Evolutionary conservation across 2,329 filamentous ascomycete species (phyloP).

Genomic region (Exophiala sp.): DNA sequence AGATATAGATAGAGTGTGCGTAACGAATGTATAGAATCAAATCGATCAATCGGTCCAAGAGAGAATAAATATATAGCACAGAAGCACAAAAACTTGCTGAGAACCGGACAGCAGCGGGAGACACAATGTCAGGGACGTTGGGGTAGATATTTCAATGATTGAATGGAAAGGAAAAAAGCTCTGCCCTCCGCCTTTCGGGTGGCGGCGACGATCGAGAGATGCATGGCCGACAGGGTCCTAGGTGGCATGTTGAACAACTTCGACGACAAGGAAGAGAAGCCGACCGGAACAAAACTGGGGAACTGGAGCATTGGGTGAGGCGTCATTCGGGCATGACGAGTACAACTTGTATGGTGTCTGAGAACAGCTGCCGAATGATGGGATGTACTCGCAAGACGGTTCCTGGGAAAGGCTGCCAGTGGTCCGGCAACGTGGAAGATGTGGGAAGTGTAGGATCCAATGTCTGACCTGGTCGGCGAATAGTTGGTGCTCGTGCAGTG

Average conservation of each 20-base stretch:
- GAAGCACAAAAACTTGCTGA: constrained; percentile 1
- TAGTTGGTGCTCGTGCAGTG: too few relatives aligned
- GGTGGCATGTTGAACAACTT: background rate
- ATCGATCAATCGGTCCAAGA: background rate
- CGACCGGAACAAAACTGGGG: background rate
- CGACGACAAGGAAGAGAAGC: background rate
- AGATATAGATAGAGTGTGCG: constrained; percentile 1
- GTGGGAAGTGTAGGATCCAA: background rate
- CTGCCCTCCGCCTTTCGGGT: background rate
- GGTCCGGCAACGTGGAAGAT: background rate
- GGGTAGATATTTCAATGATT: background rate
- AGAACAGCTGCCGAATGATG: background rate
- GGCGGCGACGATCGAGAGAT: background rate
- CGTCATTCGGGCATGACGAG: background rate
- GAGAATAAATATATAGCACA: background rate
- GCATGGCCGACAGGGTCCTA: background rate
- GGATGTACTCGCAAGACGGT: background rate
- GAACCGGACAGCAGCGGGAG: background rate
- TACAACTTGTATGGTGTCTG: background rate
- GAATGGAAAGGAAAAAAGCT: background rate
- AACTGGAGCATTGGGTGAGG: background rate
- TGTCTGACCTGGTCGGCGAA: background rate
- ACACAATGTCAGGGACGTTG: background rate
- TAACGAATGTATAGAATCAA: constrained; percentile 13
- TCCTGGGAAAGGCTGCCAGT: background rate